Conservation (phyloP, 1,284 basidiomycete species). For the Fomitopsis palustris region DNA sequence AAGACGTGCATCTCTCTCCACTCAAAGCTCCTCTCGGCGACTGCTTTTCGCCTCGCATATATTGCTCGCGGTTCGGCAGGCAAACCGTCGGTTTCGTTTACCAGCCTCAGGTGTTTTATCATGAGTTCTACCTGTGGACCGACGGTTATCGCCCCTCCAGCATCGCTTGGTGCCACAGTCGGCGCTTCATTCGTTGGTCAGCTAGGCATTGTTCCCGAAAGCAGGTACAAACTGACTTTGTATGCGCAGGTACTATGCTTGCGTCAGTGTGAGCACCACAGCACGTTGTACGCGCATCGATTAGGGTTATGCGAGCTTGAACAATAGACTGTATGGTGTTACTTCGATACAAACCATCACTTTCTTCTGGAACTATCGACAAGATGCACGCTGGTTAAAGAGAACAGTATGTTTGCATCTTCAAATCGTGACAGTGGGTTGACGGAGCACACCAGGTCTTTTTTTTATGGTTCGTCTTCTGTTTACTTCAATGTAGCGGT, state of each 20-base stretch:
- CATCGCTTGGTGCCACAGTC: not conserved
- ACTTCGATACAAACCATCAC: constrained; percentile 7
- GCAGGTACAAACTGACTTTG: not conserved
- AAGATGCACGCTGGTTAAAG: not conserved
- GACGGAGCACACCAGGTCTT: not conserved
- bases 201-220: not conserved
- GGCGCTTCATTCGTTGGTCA: not conserved
- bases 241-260: not conserved
- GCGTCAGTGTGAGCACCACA: not conserved
- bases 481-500: not conserved
- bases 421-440: not conserved
- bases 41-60: not conserved
- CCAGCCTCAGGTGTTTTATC: not conserved
- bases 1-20: not conserved
- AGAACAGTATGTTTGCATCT: not conserved
- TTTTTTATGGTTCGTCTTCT: not conserved
- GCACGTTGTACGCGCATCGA: not conserved
- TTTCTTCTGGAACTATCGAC: not conserved
- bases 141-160: not conserved
- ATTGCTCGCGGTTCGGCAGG: not conserved
- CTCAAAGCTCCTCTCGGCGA: not conserved
- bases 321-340: constrained; percentile 7
- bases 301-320: not conserved
- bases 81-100: not conserved
- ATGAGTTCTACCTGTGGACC: not conserved